Evolutionary conservation across 495 filamentous ascomycete species (phyloP), one percentile per base, ranked within the genome.

Genomic region (Penicillium riverlandense): DNA sequence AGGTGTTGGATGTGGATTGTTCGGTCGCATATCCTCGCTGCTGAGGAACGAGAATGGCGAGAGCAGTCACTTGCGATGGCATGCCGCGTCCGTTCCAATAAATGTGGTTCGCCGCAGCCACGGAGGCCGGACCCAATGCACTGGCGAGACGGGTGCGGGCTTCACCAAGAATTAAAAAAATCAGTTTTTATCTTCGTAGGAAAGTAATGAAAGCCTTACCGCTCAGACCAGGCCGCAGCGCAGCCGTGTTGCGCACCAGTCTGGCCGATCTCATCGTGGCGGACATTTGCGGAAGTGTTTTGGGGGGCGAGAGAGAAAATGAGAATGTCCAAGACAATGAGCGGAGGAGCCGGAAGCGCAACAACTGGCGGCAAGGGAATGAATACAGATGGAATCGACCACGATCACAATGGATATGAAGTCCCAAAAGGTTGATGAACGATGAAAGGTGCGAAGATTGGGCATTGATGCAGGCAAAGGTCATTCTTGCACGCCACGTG

Each of bases 1-100:
- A 70, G 22, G 62, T 4, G 22, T 22, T 70, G 29, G 74, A 69
- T 27, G 78, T 79, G 12, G 79, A 77, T 33, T 83, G 80, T 45
- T 90, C 84, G 40, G 92, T 97, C 13, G 79, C 74, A 58, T 85
- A 78, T 51, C 63, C 70, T 48, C 82, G 76, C 54, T 68, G 61
- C 7, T 59, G 58, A 30, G 83, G 81, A 28, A 88, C 77, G 45
- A 85, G 69, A 41, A 87, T 78, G 8, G 80, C 84, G 37, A 82
- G 69, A 8, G 80, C 80, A 14, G 77, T 71, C 40, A 82, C 65
- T 39, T 83, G 81, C 41, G 77, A 69, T 51, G 82, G 75, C 32
- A 83, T 60, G 44, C 64, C 69, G 53, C 72, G 71, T 35, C 72
- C 70, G 65, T 80, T 77, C 40, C 72, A 75, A 29, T 75, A 74